Evolutionary conservation across 495 filamentous ascomycete species (phyloP).

Genomic region (Usnea hakonensis): DNA sequence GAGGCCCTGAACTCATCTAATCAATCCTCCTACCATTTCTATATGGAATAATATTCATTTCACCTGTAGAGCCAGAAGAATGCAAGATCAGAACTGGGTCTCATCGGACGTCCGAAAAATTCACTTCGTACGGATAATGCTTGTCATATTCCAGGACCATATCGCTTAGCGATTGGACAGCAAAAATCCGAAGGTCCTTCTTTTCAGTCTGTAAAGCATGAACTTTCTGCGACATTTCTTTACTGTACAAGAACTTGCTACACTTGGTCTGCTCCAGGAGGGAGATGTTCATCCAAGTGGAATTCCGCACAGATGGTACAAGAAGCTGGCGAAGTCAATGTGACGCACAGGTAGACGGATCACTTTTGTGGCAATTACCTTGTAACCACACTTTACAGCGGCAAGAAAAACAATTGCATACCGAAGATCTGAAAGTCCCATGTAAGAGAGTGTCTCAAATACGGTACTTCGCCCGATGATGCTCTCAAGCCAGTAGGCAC

Average conservation of each 20-base stretch:
- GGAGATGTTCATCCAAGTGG: slow-evolving; percentile 16
- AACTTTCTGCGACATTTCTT: slow-evolving; percentile 10
- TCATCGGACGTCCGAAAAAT: slow-evolving; percentile 10
- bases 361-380: slow-evolving; percentile 21
- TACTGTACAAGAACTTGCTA: slow-evolving; percentile 18
- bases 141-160: slow-evolving; percentile 11
- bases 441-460: slow-evolving; percentile 30
- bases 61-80: slow-evolving; percentile 26
- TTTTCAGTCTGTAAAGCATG: not conserved
- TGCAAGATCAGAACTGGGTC: slow-evolving; percentile 25
- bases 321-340: slow-evolving; percentile 18
- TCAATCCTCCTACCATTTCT: not conserved
- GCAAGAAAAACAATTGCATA: slow-evolving; percentile 30
- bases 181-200: not conserved
- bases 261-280: slow-evolving; percentile 23
- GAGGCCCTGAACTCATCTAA: slow-evolving; percentile 10
- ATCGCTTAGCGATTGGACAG: slow-evolving; percentile 8
- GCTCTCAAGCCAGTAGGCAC: slow-evolving; percentile 25
- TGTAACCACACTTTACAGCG: slow-evolving; percentile 32
- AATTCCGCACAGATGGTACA: slow-evolving; percentile 21
- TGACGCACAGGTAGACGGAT: slow-evolving; percentile 5
- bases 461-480: slow-evolving; percentile 29
- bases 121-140: slow-evolving; percentile 14
- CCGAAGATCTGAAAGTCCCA: slow-evolving; percentile 27
- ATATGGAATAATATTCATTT: not conserved